A percentile compares a stretch with the other conserved stretches of the same genome.
These are phyloP conservation scores for Dendrostoma leiphaemia DNA, from an alignment of 2,329 filamentous ascomycete genomes.

Conservation along the genomic window DNA sequence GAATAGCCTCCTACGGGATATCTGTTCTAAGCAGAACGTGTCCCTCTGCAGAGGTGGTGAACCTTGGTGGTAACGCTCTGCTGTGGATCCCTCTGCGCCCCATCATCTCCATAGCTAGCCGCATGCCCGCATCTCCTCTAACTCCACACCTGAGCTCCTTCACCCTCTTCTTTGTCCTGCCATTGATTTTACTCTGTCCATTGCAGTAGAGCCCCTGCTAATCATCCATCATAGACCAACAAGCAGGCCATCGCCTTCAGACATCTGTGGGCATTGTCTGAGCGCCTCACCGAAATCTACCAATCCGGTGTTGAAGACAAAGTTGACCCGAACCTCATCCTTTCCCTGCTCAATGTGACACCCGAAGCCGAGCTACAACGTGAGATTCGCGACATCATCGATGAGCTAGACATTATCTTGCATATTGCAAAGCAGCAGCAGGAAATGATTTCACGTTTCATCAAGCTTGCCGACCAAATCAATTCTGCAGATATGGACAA, in stretches of 20 bases:
- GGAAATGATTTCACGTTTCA: conserved; percentile 29
- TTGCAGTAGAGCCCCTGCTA: too few species aligned
- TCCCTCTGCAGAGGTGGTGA: too few species aligned
- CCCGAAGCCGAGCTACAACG: conserved; percentile 39
- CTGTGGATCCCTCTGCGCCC: too few species aligned
- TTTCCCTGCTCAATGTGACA: conserved; percentile 37
- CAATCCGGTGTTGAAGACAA: conserved; percentile 23
- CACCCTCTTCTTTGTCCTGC: too few species aligned
- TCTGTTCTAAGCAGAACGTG: too few species aligned
- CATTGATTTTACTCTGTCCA: too few species aligned
- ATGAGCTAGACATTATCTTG: conserved; percentile 46
- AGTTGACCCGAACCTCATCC: conserved; percentile 5
- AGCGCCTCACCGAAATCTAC: conserved; percentile 23
- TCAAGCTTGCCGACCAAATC: conserved; percentile 24
- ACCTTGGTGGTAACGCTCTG: too few species aligned
- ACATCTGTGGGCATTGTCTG: conserved; percentile 34
- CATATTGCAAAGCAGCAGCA: conserved; percentile 35
- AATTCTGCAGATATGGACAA: conserved; percentile 19
- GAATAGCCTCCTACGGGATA: too few species aligned
- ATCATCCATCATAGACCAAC: too few species aligned
- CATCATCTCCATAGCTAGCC: too few species aligned
- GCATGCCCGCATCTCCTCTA: too few species aligned
- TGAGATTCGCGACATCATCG: conserved; percentile 45
- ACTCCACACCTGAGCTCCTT: too few species aligned
- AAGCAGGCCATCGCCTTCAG: conserved; percentile 37